Evolutionary conservation across 176 grass and related monocot species (phyloP).

Genomic region (Pontederia paniculata): DNA sequence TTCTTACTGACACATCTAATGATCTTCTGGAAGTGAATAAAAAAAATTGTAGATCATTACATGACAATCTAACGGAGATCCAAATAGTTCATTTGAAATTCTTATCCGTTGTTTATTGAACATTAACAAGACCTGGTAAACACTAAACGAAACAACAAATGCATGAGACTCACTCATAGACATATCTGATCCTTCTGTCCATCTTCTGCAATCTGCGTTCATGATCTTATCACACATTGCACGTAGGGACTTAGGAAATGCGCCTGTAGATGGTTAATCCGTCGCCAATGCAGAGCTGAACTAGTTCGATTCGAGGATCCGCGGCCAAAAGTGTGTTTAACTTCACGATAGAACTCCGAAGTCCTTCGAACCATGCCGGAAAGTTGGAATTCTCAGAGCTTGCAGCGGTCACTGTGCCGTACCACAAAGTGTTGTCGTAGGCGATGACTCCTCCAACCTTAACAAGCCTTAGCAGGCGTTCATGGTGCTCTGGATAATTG

Average conservation of each 20-base stretch:
- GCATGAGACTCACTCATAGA: too few relatives aligned
- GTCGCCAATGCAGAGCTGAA: constrained; percentile 5
- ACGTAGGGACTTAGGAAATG: not conserved
- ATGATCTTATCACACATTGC: too few relatives aligned
- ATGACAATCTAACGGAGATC: too few relatives aligned
- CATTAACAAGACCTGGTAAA: too few relatives aligned
- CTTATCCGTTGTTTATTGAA: too few relatives aligned
- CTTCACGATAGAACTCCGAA: not conserved
- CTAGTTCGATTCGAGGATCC: not conserved
- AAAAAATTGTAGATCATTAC: too few relatives aligned
- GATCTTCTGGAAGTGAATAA: too few relatives aligned
- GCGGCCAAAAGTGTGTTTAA: not conserved
- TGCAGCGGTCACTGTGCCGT: not conserved
- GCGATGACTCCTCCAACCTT: not conserved
- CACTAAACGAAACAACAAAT: too few relatives aligned
- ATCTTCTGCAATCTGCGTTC: too few relatives aligned
- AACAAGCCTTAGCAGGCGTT: not conserved
- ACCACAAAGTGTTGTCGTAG: constrained; percentile 9
- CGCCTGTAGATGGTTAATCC: constrained; percentile 2
- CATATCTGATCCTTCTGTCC: too few relatives aligned
- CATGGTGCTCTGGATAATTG: not conserved
- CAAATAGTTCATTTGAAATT: too few relatives aligned
- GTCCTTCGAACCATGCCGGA: not conserved
- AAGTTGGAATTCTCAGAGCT: not conserved
- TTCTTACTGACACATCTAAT: too few relatives aligned